phyloP scores from a whole-genome alignment of 2,329 filamentous ascomycete genomes.

The Trichoderma lentiforme region DNA sequence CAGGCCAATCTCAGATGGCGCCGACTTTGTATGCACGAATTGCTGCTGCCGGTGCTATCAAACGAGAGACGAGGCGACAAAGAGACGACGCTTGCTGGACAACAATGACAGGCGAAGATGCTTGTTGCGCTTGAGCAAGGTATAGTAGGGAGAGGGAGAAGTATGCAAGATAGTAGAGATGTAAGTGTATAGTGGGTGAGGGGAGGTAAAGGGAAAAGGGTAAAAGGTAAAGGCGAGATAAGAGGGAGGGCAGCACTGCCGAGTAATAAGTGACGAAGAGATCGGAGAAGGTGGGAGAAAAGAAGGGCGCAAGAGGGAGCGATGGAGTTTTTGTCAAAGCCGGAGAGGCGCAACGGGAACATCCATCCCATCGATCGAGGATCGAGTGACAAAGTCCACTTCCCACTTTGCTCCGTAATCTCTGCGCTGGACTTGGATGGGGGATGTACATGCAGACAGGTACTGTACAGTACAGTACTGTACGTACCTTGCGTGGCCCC shows the following conservation, averaged over 20 bases:
- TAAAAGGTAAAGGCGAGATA: not conserved
- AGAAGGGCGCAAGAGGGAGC: conserved; percentile 23
- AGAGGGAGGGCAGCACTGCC: not conserved
- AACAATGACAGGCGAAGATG: not conserved
- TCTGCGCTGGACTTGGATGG: not conserved
- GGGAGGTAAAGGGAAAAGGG: not conserved
- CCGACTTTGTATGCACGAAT: not conserved
- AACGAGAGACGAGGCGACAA: conserved; percentile 2
- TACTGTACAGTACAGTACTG: not conserved
- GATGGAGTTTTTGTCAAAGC: conserved; percentile 31
- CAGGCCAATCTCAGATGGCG: conserved; percentile 6
- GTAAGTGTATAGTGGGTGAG: not conserved
- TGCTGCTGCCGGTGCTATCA: not conserved
- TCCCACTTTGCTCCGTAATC: conserved; percentile 12
- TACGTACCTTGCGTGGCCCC: not conserved
- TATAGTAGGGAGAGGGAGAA: not conserved
- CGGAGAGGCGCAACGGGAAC: conserved; percentile 31
- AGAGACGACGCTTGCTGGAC: not conserved
- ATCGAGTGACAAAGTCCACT: conserved; percentile 28
- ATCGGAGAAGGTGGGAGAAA: conserved; percentile 13
- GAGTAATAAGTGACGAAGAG: not conserved
- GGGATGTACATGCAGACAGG: not conserved
- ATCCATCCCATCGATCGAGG: conserved; percentile 33
- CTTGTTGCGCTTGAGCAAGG: not conserved
- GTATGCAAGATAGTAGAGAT: not conserved